Evolutionary conservation across 2,329 filamentous ascomycete species (phyloP).

Genomic region (Ceratocystis harringtonii): DNA sequence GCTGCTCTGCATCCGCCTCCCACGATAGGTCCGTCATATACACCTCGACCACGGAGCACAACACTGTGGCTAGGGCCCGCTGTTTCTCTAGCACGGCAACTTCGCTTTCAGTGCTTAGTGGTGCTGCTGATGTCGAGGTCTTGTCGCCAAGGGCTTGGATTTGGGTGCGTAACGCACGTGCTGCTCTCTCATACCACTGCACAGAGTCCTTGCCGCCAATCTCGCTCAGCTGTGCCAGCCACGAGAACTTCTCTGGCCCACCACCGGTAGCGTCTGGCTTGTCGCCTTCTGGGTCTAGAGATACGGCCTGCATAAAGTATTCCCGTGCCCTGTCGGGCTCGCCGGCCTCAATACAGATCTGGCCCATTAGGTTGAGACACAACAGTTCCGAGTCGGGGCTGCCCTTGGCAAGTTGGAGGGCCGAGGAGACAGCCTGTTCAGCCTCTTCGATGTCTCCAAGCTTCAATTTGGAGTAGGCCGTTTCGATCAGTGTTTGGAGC

Average conservation of each 20-base stretch:
- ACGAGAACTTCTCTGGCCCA: slow-evolving; percentile 86
- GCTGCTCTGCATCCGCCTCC: slow-evolving; percentile 78
- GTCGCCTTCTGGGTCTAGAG: slow-evolving; percentile 60
- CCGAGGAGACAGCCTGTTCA: slow-evolving; percentile 28
- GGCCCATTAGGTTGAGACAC: slow-evolving; percentile 61
- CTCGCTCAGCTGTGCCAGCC: slow-evolving; percentile 77
- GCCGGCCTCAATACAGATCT: slow-evolving; percentile 69
- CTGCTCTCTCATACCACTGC: slow-evolving; percentile 54
- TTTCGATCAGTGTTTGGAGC: slow-evolving; percentile 24
- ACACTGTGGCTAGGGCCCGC: slow-evolving; percentile 70
- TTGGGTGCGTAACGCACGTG: slow-evolving; percentile 54
- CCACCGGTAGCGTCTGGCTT: slow-evolving; percentile 58
- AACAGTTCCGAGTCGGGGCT: slow-evolving; percentile 41
- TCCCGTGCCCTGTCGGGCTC: slow-evolving; percentile 60
- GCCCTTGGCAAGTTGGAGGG: slow-evolving; percentile 29
- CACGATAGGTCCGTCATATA: slow-evolving; percentile 97
- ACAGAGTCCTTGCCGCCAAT: slow-evolving; percentile 52
- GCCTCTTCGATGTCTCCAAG: slow-evolving; percentile 31
- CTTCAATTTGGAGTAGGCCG: slow-evolving; percentile 30
- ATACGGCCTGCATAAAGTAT: slow-evolving; percentile 58
- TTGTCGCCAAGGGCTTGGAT: slow-evolving; percentile 44
- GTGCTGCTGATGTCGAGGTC: not conserved
- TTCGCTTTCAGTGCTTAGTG: slow-evolving; percentile 25
- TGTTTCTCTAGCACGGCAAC: slow-evolving; percentile 49
- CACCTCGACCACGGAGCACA: slow-evolving; percentile 88